Conservation (phyloP, 192 early-diverging fungal genomes). For the Fimicolochytrium jonesii region DNA sequence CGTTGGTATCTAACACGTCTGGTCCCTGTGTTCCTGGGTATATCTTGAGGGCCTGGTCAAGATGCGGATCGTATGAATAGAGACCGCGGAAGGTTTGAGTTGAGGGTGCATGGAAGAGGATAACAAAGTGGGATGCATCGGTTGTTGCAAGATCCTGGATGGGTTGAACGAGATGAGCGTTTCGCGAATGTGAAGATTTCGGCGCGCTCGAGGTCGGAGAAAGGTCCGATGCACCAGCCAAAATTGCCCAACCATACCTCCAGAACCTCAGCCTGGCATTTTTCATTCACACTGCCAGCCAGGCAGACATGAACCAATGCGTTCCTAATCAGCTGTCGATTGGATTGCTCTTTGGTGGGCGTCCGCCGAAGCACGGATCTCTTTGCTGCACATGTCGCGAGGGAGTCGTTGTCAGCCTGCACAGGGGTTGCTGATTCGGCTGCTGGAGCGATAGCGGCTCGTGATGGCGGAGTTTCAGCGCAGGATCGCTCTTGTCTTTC, state of each 20-base stretch:
- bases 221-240: not conserved
- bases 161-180: slow-evolving; percentile 6
- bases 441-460: no score
- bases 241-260: slow-evolving; percentile 28
- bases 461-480: no score
- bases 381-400: no score
- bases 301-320: slow-evolving; percentile 52
- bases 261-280: slow-evolving; percentile 42
- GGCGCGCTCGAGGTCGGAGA: not conserved
- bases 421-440: no score
- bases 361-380: no score
- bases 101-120: slow-evolving; percentile 44
- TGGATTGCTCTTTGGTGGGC: slow-evolving; percentile 32
- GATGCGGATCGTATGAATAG: slow-evolving; percentile 42
- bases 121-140: slow-evolving; percentile 40
- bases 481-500: slow-evolving; percentile 1
- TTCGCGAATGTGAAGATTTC: not conserved
- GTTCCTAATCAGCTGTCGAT: slow-evolving; percentile 46
- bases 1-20: slow-evolving; percentile 22
- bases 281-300: slow-evolving; percentile 47
- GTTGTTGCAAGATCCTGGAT: slow-evolving; percentile 42
- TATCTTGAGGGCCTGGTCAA: slow-evolving; percentile 37
- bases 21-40: slow-evolving; percentile 39
- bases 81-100: slow-evolving; percentile 51
- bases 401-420: no score